Evolutionary conservation across 2,329 filamentous ascomycete species (phyloP), one percentile per base, ranked within the genome.

Genomic region (Leptographium wingfieldii): DNA sequence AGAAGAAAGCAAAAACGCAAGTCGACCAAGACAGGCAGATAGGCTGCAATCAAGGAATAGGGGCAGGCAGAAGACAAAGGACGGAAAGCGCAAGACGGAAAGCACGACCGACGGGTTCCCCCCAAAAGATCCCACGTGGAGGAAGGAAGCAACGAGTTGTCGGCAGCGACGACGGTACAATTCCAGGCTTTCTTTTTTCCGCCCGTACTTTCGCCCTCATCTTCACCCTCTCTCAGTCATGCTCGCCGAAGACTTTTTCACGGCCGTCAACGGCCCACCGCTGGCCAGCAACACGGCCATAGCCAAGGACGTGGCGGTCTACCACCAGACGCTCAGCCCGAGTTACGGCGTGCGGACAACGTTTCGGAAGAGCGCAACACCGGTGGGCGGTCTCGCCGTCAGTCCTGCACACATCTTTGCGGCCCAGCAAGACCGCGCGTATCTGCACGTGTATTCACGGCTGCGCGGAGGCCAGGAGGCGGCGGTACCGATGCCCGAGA

Each of bases 321-420:
- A 95, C 74, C 73, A 88, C 60, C 88, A 96, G 72, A 85, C 90
- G 64, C 81, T 91, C 67, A 87, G 90, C 67, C 92, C 92, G 49
- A 80, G 86, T 59, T 82, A 86, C 64, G 80, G 83, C n/a, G 82
- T 91, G 69, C 86, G 87, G 68, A 78, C 84, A 63, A 81, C 86
- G 55, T 92, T 94, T 80, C 97, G 96, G 79, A 97, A 96, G 76
- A 95, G 89, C 76, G 88, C 89, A 19, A 84, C 86, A n/a, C 80
- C 86, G 31, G 77, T 80, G 61, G 89, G 92, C 71, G 87, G 89
- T 66, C 76, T 99, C 59, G 92, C 90, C 35, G 80, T 92, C 66
- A 95, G 81, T 72, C 78, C 82, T 53, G 86, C 86, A 25, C 94
- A 99, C 70, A 80, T 97, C 55, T 99, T 96, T 70, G 87, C 92